Conservation (phyloP, 1,139 yeast genomes). For the Zygosaccharomyces sapae region DNA sequence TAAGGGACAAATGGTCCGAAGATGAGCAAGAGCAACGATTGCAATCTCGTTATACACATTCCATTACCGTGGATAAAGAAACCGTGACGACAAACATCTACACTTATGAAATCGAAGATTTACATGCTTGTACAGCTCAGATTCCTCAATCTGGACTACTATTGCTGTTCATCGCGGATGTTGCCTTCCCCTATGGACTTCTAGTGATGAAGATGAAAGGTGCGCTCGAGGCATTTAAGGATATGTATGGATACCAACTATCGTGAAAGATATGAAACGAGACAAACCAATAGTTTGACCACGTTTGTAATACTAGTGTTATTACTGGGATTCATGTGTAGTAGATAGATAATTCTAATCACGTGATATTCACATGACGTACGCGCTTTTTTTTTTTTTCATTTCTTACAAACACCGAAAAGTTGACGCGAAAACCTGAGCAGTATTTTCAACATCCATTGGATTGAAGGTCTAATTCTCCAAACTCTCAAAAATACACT, state of each 20-base stretch:
- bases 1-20: constrained; percentile 35
- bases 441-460: constrained; percentile 1
- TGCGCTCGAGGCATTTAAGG: constrained; percentile 22
- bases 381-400: background rate
- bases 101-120: constrained; percentile 33
- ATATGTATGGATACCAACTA: constrained; percentile 29
- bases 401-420: background rate
- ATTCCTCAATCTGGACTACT: constrained; percentile 32
- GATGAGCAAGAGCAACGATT: constrained; percentile 22
- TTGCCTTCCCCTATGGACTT: constrained; percentile 31
- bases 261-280: constrained; percentile 9
- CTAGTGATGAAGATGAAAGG: constrained; percentile 29
- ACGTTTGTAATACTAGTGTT: background rate
- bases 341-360: background rate
- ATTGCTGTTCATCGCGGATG: constrained; percentile 26
- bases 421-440: constrained; percentile 13
- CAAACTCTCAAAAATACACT: background rate
- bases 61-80: constrained; percentile 6
- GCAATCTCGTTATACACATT: constrained; percentile 7
- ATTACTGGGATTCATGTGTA: too few species aligned
- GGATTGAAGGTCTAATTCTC: background rate
- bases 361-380: background rate
- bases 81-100: constrained; percentile 22
- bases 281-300: too few species aligned
- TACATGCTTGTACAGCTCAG: constrained; percentile 32